These are phyloP conservation scores for Fusarium burgessii DNA, from an alignment of 2,329 filamentous ascomycete genomes.

Conservation along the genomic window DNA sequence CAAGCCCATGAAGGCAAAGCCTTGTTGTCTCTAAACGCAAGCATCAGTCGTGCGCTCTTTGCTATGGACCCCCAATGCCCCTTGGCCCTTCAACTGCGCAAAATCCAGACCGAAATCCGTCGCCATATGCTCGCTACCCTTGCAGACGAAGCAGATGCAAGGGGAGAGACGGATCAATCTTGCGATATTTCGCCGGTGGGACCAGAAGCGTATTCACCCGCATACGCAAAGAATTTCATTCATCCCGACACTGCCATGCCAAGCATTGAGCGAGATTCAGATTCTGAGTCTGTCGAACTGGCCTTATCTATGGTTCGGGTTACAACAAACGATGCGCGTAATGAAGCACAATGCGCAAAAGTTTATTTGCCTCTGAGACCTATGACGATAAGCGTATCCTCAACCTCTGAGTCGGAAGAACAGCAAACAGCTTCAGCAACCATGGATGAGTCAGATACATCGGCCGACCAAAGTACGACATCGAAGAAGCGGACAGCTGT, in stretches of 20 bases:
- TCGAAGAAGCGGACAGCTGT: neutral
- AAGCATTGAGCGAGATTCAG: neutral
- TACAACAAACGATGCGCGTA: neutral
- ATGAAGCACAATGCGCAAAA: too few relatives aligned
- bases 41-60: neutral
- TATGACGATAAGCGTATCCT: too few relatives aligned
- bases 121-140: neutral
- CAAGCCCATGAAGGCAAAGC: neutral
- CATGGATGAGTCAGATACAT: neutral
- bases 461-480: neutral
- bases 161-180: neutral
- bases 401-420: too few relatives aligned
- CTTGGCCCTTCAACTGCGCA: neutral
- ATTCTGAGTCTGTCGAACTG: accelerated
- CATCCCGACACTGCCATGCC: neutral
- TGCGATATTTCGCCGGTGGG: neutral
- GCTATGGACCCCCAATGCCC: neutral
- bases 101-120: neutral
- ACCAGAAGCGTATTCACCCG: neutral
- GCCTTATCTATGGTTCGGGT: neutral
- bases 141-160: neutral
- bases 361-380: too few relatives aligned
- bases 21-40: neutral
- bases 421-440: neutral
- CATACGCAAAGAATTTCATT: neutral